Conservation (phyloP, 1,284 basidiomycete species). For the Moesziomyces globuligerus region DNA sequence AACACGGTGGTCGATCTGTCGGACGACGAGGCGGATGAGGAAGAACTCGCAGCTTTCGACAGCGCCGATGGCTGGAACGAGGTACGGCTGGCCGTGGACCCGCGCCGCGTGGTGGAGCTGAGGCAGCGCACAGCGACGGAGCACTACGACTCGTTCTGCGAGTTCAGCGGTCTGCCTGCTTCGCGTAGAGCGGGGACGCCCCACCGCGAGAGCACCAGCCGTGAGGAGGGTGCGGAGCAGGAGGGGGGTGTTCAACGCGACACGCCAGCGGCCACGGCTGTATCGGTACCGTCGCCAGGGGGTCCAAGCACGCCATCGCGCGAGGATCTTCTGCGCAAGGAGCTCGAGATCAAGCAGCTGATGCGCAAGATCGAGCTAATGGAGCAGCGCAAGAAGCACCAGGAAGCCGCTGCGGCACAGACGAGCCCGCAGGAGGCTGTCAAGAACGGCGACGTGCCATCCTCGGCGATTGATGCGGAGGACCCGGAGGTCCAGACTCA, state of each 20-base stretch:
- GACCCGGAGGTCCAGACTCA: too few species aligned
- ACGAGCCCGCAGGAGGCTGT: not conserved
- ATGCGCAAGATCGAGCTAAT: conserved; percentile 38
- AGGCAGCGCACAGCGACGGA: conserved; percentile 25
- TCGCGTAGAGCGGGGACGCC: conserved; percentile 5
- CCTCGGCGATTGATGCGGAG: too few species aligned
- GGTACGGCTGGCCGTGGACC: conserved; percentile 8
- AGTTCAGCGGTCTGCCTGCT: conserved; percentile 23
- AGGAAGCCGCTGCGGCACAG: conserved; percentile 1
- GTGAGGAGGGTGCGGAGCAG: not conserved
- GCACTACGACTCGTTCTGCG: conserved; percentile 33
- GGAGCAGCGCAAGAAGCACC: conserved; percentile 37
- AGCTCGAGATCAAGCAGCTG: conserved; percentile 44
- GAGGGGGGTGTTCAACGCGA: not conserved
- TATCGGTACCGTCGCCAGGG: not conserved
- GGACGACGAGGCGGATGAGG: conserved; percentile 34
- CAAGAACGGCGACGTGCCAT: too few species aligned
- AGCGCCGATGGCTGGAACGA: conserved; percentile 13
- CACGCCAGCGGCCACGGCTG: conserved; percentile 7
- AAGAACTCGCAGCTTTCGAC: conserved; percentile 13
- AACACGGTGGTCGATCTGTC: conserved; percentile 43
- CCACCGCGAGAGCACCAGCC: not conserved
- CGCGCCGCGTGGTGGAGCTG: conserved; percentile 11
- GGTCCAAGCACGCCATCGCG: conserved; percentile 25
- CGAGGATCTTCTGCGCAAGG: conserved; percentile 37